A percentile compares a stretch with the other conserved stretches of the same genome.
Evolutionary conservation across 331 rosid species (phyloP).

Genomic region (Erythrophleum ivorense): DNA sequence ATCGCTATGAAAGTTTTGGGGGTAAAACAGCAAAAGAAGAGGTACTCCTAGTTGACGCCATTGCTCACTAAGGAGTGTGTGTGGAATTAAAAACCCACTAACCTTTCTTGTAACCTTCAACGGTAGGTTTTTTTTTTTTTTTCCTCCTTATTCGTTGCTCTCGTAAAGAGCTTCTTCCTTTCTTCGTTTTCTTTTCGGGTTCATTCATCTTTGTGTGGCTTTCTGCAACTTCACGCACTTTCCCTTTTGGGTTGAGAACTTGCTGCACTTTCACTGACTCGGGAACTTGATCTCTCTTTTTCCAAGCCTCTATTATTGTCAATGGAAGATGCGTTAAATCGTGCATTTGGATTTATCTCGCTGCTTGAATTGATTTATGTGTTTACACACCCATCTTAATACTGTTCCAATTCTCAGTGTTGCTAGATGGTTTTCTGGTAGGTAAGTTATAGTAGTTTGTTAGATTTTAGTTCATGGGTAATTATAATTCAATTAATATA

Average conservation of each 20-base stretch:
- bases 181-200: conserved; percentile 33
- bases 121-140: conserved; percentile 46
- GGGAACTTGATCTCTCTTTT: conserved; percentile 30
- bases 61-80: conserved; percentile 29
- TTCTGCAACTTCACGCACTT: conserved; percentile 37
- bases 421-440: conserved; percentile 31
- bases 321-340: conserved; percentile 32
- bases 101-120: conserved; percentile 35
- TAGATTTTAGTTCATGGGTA: conserved; percentile 38
- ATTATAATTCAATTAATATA: conserved; percentile 31
- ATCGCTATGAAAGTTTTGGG: conserved; percentile 32
- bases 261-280: conserved; percentile 28
- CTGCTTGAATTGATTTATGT: conserved; percentile 42
- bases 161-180: conserved; percentile 37
- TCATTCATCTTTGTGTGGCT: conserved; percentile 34
- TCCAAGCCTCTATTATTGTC: conserved; percentile 20
- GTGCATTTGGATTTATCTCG: conserved; percentile 45
- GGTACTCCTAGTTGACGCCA: conserved; percentile 39
- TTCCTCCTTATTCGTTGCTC: conserved; percentile 22
- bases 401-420: conserved; percentile 37
- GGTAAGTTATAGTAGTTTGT: conserved; percentile 13
- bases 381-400: conserved; percentile 32
- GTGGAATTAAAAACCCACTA: conserved; percentile 29
- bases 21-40: conserved; percentile 34
- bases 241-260: conserved; percentile 27